Percentiles rank a stretch among this genome's conserved stretches.
Evolutionary conservation across 1,284 basidiomycete species (phyloP).

Genomic region (Marasmius fiardii): DNA sequence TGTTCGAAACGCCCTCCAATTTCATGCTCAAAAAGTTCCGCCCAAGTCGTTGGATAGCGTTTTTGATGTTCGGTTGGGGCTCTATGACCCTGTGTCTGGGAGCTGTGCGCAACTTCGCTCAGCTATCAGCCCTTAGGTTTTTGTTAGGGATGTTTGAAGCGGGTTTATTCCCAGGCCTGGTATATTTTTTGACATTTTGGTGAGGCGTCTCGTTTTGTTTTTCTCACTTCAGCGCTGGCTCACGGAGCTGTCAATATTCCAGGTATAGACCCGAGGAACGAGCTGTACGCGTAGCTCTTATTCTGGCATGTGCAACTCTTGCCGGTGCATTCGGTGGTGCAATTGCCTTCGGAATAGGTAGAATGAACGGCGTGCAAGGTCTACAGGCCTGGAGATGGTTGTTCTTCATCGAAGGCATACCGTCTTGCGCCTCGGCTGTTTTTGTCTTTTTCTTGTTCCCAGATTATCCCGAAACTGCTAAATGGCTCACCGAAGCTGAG

Average conservation of each 20-base stretch:
- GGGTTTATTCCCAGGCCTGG: constrained; percentile 27
- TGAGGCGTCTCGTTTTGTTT: too few species aligned
- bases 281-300: constrained; percentile 35
- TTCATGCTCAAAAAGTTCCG: constrained; percentile 40
- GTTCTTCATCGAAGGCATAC: constrained; percentile 47
- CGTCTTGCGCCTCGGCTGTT: constrained; percentile 35
- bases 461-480: constrained; percentile 41
- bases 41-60: constrained; percentile 35
- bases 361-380: constrained; percentile 26
- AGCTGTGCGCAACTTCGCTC: constrained; percentile 29
- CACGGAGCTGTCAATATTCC: too few species aligned
- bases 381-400: constrained; percentile 36
- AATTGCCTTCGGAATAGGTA: constrained; percentile 34
- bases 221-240: too few species aligned
- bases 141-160: constrained; percentile 28
- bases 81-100: constrained; percentile 34
- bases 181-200: constrained; percentile 35
- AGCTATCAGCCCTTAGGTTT: constrained; percentile 25
- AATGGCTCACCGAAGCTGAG: constrained; percentile 32
- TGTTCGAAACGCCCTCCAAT: constrained; percentile 37
- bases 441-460: constrained; percentile 37
- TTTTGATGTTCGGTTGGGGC: constrained; percentile 40
- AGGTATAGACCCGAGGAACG: constrained; percentile 34
- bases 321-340: constrained; percentile 43
- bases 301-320: constrained; percentile 35